Percentiles rank a stretch among this genome's conserved stretches.
Evolutionary conservation across 257 asterid species (phyloP).

Genomic region (Forsythia viridissima): DNA sequence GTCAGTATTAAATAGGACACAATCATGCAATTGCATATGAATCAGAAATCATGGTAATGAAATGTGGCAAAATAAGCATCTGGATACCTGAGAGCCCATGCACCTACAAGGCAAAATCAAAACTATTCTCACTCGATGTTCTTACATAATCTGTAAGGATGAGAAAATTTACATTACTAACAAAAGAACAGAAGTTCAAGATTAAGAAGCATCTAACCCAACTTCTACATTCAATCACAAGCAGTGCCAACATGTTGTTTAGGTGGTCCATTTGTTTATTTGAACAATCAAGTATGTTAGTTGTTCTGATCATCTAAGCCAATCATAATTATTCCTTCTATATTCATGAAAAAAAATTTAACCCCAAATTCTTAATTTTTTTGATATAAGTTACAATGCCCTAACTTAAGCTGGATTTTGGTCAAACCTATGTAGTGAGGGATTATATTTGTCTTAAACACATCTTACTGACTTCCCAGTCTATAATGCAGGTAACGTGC

Average conservation of each 20-base stretch:
- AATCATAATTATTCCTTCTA: background rate
- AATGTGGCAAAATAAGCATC: background rate
- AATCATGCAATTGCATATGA: background rate
- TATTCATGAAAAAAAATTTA: background rate
- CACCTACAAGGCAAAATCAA: background rate
- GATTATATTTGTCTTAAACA: background rate
- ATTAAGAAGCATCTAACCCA: background rate
- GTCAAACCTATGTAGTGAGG: background rate
- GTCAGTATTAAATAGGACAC: background rate
- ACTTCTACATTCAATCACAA: background rate
- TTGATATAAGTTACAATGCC: background rate
- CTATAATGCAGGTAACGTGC: constrained; percentile 14
- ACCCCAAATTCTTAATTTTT: background rate
- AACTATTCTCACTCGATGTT: background rate
- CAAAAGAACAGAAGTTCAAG: background rate
- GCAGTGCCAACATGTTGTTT: background rate
- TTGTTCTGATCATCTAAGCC: background rate
- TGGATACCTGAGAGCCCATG: background rate
- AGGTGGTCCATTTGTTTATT: too few species aligned
- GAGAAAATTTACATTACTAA: background rate
- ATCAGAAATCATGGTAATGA: background rate
- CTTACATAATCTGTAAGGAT: background rate
- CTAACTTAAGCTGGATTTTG: background rate
- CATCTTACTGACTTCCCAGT: background rate
- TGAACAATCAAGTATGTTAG: background rate